A percentile compares a stretch with the other conserved stretches of the same genome.
Conservation (phyloP, 1,284 basidiomycete genomes). For the Ceratobasidium papillatum region DNA sequence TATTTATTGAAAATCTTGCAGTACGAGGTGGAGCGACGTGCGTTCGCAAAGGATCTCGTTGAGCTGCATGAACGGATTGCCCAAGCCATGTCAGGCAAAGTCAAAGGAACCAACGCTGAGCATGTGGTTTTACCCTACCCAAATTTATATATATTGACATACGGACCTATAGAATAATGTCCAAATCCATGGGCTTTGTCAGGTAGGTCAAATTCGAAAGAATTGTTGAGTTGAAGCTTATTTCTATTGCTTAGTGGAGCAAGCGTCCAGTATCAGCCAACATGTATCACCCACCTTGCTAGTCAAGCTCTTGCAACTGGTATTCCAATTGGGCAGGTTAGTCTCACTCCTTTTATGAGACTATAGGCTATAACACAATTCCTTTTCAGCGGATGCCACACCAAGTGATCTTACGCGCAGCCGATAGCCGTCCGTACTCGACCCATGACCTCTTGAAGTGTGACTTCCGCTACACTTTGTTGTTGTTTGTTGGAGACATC, state of each 20-base stretch:
- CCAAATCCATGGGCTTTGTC: neutral
- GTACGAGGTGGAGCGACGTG: slow-evolving; percentile 22
- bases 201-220: slow-evolving; percentile 11
- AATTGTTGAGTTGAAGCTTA: too few relatives aligned
- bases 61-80: slow-evolving; percentile 12
- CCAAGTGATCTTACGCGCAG: slow-evolving; percentile 67
- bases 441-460: slow-evolving; percentile 74
- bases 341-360: neutral
- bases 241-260: slow-evolving; percentile 56
- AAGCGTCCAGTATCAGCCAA: slow-evolving; percentile 68
- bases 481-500: slow-evolving; percentile 71
- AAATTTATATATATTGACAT: neutral
- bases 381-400: slow-evolving; percentile 62
- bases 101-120: slow-evolving; percentile 12
- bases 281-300: slow-evolving; percentile 58
- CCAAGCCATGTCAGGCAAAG: neutral
- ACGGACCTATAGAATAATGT: neutral
- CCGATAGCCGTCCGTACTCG: slow-evolving; percentile 68
- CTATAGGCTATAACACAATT: neutral
- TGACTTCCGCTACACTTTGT: slow-evolving; percentile 74
- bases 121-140: neutral
- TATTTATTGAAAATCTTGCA: neutral
- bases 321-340: slow-evolving; percentile 60
- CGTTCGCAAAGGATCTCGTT: slow-evolving; percentile 5
- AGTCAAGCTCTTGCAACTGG: slow-evolving; percentile 60